Conservation (phyloP, 2,329 filamentous ascomycete species). For the Arthrobotrys musiformis region DNA sequence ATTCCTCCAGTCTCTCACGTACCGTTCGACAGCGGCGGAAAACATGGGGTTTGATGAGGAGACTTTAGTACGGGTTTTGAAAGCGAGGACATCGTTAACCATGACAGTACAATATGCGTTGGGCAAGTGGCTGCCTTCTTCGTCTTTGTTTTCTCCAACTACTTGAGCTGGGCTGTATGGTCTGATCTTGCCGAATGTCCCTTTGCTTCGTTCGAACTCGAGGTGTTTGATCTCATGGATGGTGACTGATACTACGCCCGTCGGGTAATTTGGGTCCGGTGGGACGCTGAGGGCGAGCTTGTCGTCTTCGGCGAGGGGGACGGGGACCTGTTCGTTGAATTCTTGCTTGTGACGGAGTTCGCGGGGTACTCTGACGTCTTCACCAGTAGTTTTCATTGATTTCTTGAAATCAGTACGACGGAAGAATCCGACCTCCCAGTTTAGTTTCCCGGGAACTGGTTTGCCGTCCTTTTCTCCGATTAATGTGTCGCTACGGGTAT, state of each 20-base stretch:
- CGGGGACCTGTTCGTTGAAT: constrained; percentile 88
- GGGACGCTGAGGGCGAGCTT: constrained; percentile 90
- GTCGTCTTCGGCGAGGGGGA: constrained; percentile 76
- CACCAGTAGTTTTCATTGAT: constrained; percentile 85
- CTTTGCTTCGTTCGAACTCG: constrained; percentile 89
- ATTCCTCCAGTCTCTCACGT: constrained; percentile 92
- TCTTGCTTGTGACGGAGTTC: constrained; percentile 78
- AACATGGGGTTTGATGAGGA: constrained; percentile 95
- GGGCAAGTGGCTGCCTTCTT: constrained; percentile 80
- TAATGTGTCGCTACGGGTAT: constrained; percentile 84
- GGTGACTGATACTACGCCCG: constrained; percentile 84
- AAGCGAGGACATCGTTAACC: constrained; percentile 82
- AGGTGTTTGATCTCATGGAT: constrained; percentile 96
- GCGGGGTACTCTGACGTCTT: constrained; percentile 77
- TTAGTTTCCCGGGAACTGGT: constrained; percentile 89
- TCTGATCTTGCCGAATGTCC: constrained; percentile 74
- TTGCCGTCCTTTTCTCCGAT: constrained; percentile 83
- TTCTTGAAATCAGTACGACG: constrained; percentile 87
- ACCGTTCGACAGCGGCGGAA: constrained; percentile 93
- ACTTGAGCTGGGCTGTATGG: constrained; percentile 55
- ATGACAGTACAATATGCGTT: constrained; percentile 94
- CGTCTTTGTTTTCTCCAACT: constrained; percentile 83
- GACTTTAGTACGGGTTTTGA: constrained; percentile 89
- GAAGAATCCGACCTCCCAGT: constrained; percentile 97
- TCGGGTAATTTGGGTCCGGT: constrained; percentile 95